Percentiles rank a stretch among this genome's conserved stretches.
phyloP scores from a whole-genome alignment of 2,329 filamentous ascomycete species.

The Fusarium sp. region DNA sequence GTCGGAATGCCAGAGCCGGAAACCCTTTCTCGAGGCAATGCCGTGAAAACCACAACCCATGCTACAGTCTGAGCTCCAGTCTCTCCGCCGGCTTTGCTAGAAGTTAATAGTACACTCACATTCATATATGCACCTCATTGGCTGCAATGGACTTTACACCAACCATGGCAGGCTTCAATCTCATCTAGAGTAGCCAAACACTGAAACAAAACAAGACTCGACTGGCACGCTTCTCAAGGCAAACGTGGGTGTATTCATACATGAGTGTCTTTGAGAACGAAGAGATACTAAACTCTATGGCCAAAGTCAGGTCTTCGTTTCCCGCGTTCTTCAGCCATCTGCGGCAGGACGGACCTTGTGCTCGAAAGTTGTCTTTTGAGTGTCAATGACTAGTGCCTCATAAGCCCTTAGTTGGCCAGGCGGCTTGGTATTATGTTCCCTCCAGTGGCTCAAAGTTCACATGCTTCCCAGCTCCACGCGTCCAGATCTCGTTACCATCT shows the following conservation, averaged over 20 bases:
- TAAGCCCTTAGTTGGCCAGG: slow-evolving; percentile 28
- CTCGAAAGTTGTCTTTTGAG: slow-evolving; percentile 24
- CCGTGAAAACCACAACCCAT: background rate
- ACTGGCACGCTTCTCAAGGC: slow-evolving; percentile 7
- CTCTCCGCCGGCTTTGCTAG: background rate
- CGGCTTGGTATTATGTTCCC: slow-evolving; percentile 39
- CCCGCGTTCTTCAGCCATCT: slow-evolving; percentile 25
- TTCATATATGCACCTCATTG: too few species aligned
- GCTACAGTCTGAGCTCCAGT: background rate
- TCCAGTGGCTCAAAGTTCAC: slow-evolving; percentile 19
- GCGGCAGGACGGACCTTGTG: slow-evolving; percentile 12
- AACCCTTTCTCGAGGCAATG: background rate
- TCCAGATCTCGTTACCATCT: slow-evolving; percentile 10
- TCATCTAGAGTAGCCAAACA: background rate
- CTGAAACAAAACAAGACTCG: background rate
- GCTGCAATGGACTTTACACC: background rate
- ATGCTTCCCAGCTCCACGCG: slow-evolving; percentile 17
- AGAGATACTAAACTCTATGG: slow-evolving; percentile 26
- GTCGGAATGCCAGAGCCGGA: slow-evolving; percentile 6
- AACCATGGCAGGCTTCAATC: background rate
- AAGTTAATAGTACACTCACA: too few species aligned
- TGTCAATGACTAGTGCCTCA: slow-evolving; percentile 33
- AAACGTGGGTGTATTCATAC: slow-evolving; percentile 31
- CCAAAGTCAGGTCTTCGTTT: slow-evolving; percentile 20
- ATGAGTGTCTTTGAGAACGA: slow-evolving; percentile 19